phyloP scores from a whole-genome alignment of 192 early-diverging fungal genomes.

The Coemansia sp. region DNA sequence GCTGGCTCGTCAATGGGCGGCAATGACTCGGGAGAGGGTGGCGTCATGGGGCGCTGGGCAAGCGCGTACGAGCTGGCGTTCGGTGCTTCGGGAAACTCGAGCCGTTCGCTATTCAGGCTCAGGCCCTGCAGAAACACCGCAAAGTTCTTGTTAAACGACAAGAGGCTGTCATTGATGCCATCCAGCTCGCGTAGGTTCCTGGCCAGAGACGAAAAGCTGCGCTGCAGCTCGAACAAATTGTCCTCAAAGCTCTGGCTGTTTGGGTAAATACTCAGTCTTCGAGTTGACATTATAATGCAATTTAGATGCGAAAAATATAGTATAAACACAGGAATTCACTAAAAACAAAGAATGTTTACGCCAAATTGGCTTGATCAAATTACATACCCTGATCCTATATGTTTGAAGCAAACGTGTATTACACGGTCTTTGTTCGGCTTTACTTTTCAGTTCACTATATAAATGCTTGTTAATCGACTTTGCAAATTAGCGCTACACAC shows the following conservation, averaged over 20 bases:
- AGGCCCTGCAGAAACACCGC: conserved; percentile 42
- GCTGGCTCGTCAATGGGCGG: neutral
- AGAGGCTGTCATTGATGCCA: conserved; percentile 42
- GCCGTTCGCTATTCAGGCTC: conserved; percentile 45
- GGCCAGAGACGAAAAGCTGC: conserved; percentile 31
- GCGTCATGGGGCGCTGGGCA: conserved; percentile 28
- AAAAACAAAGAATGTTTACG: neutral
- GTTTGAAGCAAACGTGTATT: neutral
- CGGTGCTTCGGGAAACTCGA: conserved; percentile 42
- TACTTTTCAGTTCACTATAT: neutral
- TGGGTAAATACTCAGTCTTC: conserved; percentile 46
- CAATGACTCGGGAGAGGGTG: conserved; percentile 7
- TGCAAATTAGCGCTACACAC: neutral
- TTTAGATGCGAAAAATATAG: neutral
- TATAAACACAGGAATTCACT: neutral
- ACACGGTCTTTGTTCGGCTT: too few species aligned
- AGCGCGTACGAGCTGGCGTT: conserved; percentile 36
- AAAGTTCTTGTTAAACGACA: conserved; percentile 52
- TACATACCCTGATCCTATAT: neutral
- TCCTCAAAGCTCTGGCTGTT: conserved; percentile 49
- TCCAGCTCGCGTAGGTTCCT: conserved; percentile 41
- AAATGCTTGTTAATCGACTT: conserved; percentile 5
- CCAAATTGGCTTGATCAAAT: neutral
- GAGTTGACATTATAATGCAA: conserved; percentile 28
- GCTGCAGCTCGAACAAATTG: conserved; percentile 43